Percentiles rank a stretch among this genome's conserved stretches.
These are phyloP conservation scores for Wickerhamomyces silvicola DNA, from an alignment of 805 yeast species.

Conservation along the genomic window DNA sequence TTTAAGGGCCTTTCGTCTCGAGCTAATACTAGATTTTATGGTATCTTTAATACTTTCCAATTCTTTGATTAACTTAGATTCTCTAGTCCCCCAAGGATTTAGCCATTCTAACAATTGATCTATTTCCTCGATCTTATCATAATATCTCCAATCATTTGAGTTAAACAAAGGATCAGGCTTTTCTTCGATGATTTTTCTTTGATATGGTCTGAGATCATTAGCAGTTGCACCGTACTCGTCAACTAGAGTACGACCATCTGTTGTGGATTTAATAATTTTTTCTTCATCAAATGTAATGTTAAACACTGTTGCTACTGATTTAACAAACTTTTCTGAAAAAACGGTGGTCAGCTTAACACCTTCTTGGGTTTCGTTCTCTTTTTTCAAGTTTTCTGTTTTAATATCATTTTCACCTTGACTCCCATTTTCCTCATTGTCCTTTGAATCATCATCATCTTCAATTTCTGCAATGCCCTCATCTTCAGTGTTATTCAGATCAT, in stretches of 20 bases:
- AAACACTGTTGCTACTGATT: slow-evolving; percentile 15
- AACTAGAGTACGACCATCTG: slow-evolving; percentile 31
- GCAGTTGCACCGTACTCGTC: slow-evolving; percentile 33
- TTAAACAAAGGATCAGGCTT: slow-evolving; percentile 46
- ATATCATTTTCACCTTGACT: slow-evolving; percentile 20
- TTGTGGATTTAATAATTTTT: slow-evolving; percentile 45
- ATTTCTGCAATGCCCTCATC: slow-evolving; percentile 5
- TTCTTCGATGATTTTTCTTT: slow-evolving; percentile 67
- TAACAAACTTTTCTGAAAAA: slow-evolving; percentile 20
- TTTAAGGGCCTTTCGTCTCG: slow-evolving; percentile 51
- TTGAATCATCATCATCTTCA: slow-evolving; percentile 18
- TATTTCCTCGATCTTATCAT: slow-evolving; percentile 56
- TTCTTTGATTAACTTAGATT: slow-evolving; percentile 59
- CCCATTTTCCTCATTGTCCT: slow-evolving; percentile 21
- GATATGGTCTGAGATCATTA: slow-evolving; percentile 21
- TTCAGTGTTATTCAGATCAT: slow-evolving; percentile 3
- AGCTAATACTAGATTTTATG: slow-evolving; percentile 46
- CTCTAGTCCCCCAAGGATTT: slow-evolving; percentile 70
- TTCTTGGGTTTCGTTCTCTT: slow-evolving; percentile 16
- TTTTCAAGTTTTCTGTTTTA: slow-evolving; percentile 9
- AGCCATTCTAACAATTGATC: slow-evolving; percentile 56
- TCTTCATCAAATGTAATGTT: slow-evolving; percentile 26
- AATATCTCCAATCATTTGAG: slow-evolving; percentile 61
- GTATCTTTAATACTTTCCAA: slow-evolving; percentile 45
- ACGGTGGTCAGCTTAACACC: slow-evolving; percentile 11